A percentile compares a stretch with the other conserved stretches of the same genome.
phyloP scores from a whole-genome alignment of 306 rosid species.

The Psophocarpus tetragonolobus region DNA sequence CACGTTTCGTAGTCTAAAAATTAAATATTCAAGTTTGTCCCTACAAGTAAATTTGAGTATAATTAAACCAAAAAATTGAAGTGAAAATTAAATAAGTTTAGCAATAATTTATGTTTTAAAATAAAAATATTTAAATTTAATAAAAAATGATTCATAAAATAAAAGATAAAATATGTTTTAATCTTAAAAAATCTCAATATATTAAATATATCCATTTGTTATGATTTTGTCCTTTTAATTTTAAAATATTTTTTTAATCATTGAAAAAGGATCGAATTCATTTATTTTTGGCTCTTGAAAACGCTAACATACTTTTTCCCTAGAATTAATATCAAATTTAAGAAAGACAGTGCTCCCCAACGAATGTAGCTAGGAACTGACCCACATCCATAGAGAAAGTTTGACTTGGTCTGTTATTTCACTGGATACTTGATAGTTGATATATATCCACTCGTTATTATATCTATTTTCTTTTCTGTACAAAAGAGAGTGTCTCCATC shows the following conservation, averaged over 20 bases:
- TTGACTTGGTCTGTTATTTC: background rate
- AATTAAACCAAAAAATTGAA: background rate
- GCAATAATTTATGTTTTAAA: too few relatives aligned
- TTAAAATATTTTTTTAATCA: too few relatives aligned
- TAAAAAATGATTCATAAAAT: background rate
- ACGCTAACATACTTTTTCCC: too few relatives aligned
- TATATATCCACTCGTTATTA: background rate
- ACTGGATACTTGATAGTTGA: too few relatives aligned
- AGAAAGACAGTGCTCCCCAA: background rate
- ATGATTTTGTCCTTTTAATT: too few relatives aligned
- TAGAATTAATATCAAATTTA: background rate
- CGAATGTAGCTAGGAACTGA: background rate
- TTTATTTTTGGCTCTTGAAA: too few relatives aligned
- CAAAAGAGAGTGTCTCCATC: constrained; percentile 6
- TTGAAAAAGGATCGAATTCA: too few relatives aligned
- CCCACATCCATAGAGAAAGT: background rate
- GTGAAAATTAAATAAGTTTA: background rate
- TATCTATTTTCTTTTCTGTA: background rate
- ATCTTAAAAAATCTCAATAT: too few relatives aligned
- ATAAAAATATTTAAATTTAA: too few relatives aligned
- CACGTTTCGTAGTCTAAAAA: background rate
- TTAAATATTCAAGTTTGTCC: background rate
- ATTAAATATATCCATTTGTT: too few relatives aligned
- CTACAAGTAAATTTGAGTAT: background rate
- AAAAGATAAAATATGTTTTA: too few relatives aligned